Percentiles rank a stretch among this genome's conserved stretches.
Conservation (phyloP, 2,329 filamentous ascomycete species). For the Fusarium sp. region DNA sequence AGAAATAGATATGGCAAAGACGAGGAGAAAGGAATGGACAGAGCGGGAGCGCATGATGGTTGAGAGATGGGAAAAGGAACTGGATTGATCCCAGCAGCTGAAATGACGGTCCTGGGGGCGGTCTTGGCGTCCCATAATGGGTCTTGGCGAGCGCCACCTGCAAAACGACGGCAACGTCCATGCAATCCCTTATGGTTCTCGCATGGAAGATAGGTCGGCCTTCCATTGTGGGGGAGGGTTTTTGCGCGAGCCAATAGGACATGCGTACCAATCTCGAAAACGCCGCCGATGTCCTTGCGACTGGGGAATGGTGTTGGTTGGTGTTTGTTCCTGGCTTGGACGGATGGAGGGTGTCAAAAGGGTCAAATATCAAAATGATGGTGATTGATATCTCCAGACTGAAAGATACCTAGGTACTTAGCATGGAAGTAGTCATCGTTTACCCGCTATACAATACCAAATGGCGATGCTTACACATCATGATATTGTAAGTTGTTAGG, state of each 20-base stretch:
- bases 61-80: conserved; percentile 28
- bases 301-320: conserved; percentile 15
- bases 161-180: conserved; percentile 12
- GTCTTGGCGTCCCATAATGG: conserved; percentile 35
- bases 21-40: conserved; percentile 22
- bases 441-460: too few species aligned
- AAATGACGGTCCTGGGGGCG: conserved; percentile 35
- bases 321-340: conserved; percentile 24
- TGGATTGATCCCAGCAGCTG: conserved; percentile 24
- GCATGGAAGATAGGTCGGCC: conserved; percentile 13
- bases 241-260: conserved; percentile 19
- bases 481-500: neutral
- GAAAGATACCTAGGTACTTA: too few species aligned
- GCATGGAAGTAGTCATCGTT: too few species aligned
- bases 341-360: neutral
- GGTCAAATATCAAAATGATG: too few species aligned
- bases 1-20: conserved; percentile 12
- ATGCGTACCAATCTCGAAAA: conserved; percentile 9
- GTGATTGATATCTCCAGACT: neutral
- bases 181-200: conserved; percentile 4
- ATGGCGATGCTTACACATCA: too few species aligned
- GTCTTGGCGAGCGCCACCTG: conserved; percentile 30
- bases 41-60: conserved; percentile 22
- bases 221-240: conserved; percentile 12
- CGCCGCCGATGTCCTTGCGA: conserved; percentile 20